A percentile compares a stretch with the other conserved stretches of the same genome.
Evolutionary conservation across 1,284 basidiomycete genomes (phyloP).

Genomic region (Papiliotrema laurentii): DNA sequence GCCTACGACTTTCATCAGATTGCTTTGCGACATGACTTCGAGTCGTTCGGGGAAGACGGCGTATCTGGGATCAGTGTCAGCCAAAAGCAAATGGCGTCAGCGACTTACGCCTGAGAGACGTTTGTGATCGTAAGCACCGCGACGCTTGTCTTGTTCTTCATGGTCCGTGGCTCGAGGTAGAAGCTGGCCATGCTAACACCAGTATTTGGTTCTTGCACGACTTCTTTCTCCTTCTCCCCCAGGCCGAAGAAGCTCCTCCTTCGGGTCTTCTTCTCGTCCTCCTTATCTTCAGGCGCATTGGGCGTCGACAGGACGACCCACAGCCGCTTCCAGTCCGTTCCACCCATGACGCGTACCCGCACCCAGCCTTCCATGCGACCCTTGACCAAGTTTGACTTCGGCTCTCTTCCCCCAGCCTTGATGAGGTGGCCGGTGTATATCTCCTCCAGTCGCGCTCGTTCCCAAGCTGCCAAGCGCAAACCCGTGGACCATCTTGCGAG

Average conservation of each 20-base stretch:
- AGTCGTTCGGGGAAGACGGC: constrained; percentile 92
- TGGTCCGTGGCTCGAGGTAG: constrained; percentile 38
- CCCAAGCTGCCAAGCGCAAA: constrained; percentile 86
- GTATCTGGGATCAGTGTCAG: constrained; percentile 52
- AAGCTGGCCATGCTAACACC: constrained; percentile 44
- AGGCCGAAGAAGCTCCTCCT: constrained; percentile 44
- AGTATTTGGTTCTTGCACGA: constrained; percentile 48
- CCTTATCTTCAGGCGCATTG: constrained; percentile 20
- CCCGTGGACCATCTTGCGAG: constrained; percentile 88
- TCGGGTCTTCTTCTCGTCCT: constrained; percentile 31
- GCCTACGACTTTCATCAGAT: constrained; percentile 83
- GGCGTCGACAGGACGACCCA: constrained; percentile 72
- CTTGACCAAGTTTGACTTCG: constrained; percentile 61
- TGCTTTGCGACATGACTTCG: constrained; percentile 80
- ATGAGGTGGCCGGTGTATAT: constrained; percentile 95
- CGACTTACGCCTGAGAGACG: constrained; percentile 44
- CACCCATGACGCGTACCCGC: constrained; percentile 82
- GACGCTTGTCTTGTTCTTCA: constrained; percentile 35
- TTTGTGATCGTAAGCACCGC: constrained; percentile 43
- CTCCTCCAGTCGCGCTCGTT: constrained; percentile 91
- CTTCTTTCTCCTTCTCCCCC: constrained; percentile 47
- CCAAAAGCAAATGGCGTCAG: not conserved
- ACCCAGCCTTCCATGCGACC: constrained; percentile 88
- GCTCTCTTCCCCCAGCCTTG: constrained; percentile 63
- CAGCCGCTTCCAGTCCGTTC: constrained; percentile 87